phyloP scores from a whole-genome alignment of 208 protist genomes.

The Trypanosoma boissoni region DNA sequence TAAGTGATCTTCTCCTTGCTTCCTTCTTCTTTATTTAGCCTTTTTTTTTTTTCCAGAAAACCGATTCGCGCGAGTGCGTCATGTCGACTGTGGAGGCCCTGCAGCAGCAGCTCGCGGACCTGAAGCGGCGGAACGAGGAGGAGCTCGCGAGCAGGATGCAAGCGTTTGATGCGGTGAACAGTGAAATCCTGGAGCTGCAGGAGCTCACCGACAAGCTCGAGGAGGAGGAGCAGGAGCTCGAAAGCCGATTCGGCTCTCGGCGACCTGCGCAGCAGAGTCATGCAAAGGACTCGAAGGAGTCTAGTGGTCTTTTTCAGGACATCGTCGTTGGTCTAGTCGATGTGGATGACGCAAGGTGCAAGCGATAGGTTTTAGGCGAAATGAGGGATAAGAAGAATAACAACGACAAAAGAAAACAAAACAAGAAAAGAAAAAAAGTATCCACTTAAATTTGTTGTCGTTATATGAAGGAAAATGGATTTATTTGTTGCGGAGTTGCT shows the following conservation, averaged over 20 bases:
- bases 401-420: too few relatives aligned
- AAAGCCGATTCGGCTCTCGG: conserved; percentile 26
- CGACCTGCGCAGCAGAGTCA: background rate
- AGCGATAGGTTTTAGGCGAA: conserved; percentile 1
- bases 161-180: conserved; percentile 25
- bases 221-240: conserved; percentile 31
- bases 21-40: conserved; percentile 9
- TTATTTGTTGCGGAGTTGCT: too few relatives aligned
- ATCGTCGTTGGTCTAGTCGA: conserved; percentile 34
- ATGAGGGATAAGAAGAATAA: too few relatives aligned
- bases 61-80: too few relatives aligned
- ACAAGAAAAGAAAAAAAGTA: too few relatives aligned
- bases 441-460: too few relatives aligned
- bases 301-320: conserved; percentile 24
- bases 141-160: conserved; percentile 25
- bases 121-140: conserved; percentile 29
- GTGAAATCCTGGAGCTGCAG: conserved; percentile 31
- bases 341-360: conserved; percentile 31
- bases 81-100: conserved; percentile 41
- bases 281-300: background rate
- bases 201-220: conserved; percentile 33
- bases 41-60: conserved; percentile 19
- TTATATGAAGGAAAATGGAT: too few relatives aligned
- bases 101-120: conserved; percentile 31
- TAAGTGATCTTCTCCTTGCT: background rate